Percentiles rank a stretch among this genome's conserved stretches.
Evolutionary conservation across 331 rosid genomes (phyloP).

Genomic region (Quercus tomentella): DNA sequence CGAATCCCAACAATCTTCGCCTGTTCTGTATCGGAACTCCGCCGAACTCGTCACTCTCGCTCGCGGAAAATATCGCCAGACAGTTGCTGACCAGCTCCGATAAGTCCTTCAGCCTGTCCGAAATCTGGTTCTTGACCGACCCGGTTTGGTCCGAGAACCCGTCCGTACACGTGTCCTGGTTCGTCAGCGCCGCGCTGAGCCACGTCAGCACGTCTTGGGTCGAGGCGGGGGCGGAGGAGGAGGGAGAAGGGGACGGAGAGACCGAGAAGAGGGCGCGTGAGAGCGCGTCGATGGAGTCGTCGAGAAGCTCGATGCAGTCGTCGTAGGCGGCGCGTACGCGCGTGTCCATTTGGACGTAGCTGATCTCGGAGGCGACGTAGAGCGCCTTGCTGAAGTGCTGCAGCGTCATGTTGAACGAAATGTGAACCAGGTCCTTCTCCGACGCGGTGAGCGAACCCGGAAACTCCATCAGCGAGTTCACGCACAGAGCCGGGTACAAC

Average conservation of each 20-base stretch:
- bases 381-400: conserved; percentile 66
- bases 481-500: conserved; percentile 56
- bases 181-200: conserved; percentile 85
- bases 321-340: conserved; percentile 55
- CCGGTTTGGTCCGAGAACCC: conserved; percentile 57
- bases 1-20: conserved; percentile 47
- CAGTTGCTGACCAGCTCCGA: conserved; percentile 77
- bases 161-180: conserved; percentile 84
- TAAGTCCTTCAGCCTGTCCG: conserved; percentile 38
- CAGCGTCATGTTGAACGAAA: conserved; percentile 82
- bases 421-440: conserved; percentile 79
- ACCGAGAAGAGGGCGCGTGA: conserved; percentile 43
- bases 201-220: conserved; percentile 70
- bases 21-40: conserved; percentile 75
- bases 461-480: conserved; percentile 55
- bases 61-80: conserved; percentile 59
- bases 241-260: background rate
- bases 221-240: background rate
- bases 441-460: conserved; percentile 66
- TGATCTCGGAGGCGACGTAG: conserved; percentile 45
- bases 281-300: conserved; percentile 66
- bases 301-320: conserved; percentile 83
- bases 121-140: conserved; percentile 46
- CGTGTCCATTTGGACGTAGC: conserved; percentile 33
- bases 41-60: conserved; percentile 42